phyloP scores from a whole-genome alignment of 2,329 filamentous ascomycete genomes.

The Penicillium capsulatum region DNA sequence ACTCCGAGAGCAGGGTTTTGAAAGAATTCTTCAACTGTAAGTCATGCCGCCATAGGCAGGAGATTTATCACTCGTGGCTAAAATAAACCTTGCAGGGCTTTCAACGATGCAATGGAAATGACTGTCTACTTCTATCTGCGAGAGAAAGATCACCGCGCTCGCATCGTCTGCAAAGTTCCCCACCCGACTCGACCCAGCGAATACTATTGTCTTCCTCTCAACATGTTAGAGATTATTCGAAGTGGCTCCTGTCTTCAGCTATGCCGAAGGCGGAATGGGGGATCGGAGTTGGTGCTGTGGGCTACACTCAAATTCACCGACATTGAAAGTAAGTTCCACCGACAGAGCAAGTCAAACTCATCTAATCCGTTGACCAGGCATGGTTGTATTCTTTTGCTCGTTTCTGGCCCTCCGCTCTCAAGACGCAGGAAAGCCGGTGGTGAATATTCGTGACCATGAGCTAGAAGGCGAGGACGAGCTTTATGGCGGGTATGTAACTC shows the following conservation, averaged over 20 bases:
- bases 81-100: constrained; percentile 35
- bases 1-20: constrained; percentile 34
- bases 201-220: constrained; percentile 50
- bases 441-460: constrained; percentile 47
- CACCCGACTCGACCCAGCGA: constrained; percentile 40
- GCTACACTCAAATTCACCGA: constrained; percentile 52
- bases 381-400: constrained; percentile 56
- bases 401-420: constrained; percentile 57
- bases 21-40: constrained; percentile 39
- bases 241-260: constrained; percentile 38
- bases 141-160: constrained; percentile 48
- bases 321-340: constrained; percentile 47
- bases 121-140: constrained; percentile 51
- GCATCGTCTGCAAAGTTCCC: constrained; percentile 51
- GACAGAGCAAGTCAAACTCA: background rate
- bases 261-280: constrained; percentile 34
- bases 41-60: constrained; percentile 10
- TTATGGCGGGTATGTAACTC: constrained; percentile 46
- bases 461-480: constrained; percentile 46
- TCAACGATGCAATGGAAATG: constrained; percentile 45
- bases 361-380: constrained; percentile 33
- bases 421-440: constrained; percentile 43
- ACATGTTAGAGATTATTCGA: constrained; percentile 40
- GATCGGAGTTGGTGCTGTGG: constrained; percentile 49
- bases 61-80: background rate